These are phyloP conservation scores for Lipomyces yamadae DNA, from an alignment of 805 yeast genomes.

Conservation along the genomic window DNA sequence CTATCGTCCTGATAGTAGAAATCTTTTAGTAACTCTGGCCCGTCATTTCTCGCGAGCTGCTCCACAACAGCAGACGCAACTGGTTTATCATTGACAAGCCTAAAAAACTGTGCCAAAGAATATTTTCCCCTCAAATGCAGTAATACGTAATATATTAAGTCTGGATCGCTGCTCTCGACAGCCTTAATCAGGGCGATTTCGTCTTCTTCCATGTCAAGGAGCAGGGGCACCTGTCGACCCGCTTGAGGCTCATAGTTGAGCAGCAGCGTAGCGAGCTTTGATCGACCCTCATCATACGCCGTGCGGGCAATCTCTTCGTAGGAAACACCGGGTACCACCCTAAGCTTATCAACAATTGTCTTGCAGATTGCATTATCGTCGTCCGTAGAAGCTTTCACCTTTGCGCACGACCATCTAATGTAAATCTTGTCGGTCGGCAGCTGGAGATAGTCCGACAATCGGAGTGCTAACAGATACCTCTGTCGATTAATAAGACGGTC, in stretches of 20 bases:
- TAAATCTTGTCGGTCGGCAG: constrained; percentile 60
- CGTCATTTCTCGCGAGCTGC: constrained; percentile 44
- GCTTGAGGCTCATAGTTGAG: constrained; percentile 69
- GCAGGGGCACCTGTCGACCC: constrained; percentile 62
- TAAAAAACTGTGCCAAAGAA: constrained; percentile 70
- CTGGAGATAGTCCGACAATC: constrained; percentile 58
- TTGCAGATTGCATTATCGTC: constrained; percentile 65
- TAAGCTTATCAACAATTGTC: constrained; percentile 55
- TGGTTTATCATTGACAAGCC: constrained; percentile 58
- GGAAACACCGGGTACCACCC: constrained; percentile 52
- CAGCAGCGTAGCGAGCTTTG: constrained; percentile 66
- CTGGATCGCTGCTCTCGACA: constrained; percentile 63
- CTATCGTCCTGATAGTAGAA: constrained; percentile 70
- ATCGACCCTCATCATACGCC: constrained; percentile 83
- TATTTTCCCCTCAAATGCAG: constrained; percentile 59
- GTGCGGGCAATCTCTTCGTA: constrained; percentile 63
- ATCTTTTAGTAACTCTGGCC: constrained; percentile 53
- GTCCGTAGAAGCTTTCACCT: constrained; percentile 53
- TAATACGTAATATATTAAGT: constrained; percentile 62
- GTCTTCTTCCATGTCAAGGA: constrained; percentile 72
- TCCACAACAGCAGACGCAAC: constrained; percentile 52
- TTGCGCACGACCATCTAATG: constrained; percentile 78
- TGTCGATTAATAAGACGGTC: constrained; percentile 62
- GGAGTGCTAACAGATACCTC: constrained; percentile 64
- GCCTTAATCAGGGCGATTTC: constrained; percentile 72